Base-by-base conservation (phyloP, 768 basidiomycete genomes). In the Dacryopinax spathularia region DNA sequence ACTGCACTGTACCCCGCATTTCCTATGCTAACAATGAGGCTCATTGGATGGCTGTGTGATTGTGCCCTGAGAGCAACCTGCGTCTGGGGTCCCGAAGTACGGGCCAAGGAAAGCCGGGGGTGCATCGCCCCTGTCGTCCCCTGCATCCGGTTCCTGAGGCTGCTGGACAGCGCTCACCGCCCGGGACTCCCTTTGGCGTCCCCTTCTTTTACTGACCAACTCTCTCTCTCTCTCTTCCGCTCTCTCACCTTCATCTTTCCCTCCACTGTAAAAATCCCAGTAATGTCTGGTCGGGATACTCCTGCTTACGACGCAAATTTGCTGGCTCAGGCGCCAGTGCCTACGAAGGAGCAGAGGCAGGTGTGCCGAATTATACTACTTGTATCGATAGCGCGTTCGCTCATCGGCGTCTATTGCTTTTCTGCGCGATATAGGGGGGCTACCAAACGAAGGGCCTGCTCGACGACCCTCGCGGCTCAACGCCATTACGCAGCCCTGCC, bases 121-220 rank as follows among this genome's bases (percentile, higher is more conserved):
- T 20, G 48, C 15, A 56, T 29, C 25, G 25, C 48, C 25, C 48
- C 48, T 56, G 25, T 10, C 25, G 12, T 10, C n/a, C 48, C 43
- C 22, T 56, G 48, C 48, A 56, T 56, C 48, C 48, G 43, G 48
- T 56, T 56, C 48, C 48, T 56, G 48, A 27, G 48, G 48, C 48
- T 13, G 22, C 25, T 56, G 25, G 25, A 56, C 48, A 56, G 48
- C 48, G 48, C 48, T 56, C 48, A 56, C 48, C 48, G 18, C 48
- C 48, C 6, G 15, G 22, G 25, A 13, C 48, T 56, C 48, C 31
- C 48, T 56, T 29, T 56, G 13, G 7, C 43, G 7, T 22, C 9
- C 43, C 43, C 7, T 56, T 29, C 48, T 15, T 56, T 29, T 56
- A 22, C 39, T 18, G 18, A 41, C 7, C 48, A 44, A 9, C 43